These are phyloP conservation scores for Colletotrichum tropicale DNA, from an alignment of 2,329 filamentous ascomycete genomes.

Conservation along the genomic window DNA sequence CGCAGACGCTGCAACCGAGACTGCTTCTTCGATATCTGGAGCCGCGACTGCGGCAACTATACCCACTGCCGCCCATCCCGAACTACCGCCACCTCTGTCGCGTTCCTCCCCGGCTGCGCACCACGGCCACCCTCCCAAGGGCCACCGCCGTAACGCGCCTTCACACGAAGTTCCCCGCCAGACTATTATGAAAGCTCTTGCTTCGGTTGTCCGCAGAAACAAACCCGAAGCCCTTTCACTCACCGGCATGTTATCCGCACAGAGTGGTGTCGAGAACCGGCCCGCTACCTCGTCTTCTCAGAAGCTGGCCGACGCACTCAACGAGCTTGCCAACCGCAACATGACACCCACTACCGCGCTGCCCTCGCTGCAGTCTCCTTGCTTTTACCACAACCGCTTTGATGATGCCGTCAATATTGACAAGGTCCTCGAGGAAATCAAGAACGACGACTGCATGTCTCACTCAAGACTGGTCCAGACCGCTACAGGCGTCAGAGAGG, in stretches of 20 bases:
- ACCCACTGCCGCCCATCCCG: constrained; percentile 19
- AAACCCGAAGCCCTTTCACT: constrained; percentile 69
- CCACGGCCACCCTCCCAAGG: constrained; percentile 18
- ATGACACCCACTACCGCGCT: constrained; percentile 56
- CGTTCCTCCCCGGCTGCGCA: constrained; percentile 3
- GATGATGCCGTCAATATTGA: constrained; percentile 95
- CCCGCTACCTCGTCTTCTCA: constrained; percentile 58
- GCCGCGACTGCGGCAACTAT: constrained; percentile 10
- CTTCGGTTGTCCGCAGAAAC: constrained; percentile 66
- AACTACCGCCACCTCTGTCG: constrained; percentile 27
- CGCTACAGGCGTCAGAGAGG: constrained; percentile 91
- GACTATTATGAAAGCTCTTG: constrained; percentile 82
- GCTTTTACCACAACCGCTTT: constrained; percentile 97
- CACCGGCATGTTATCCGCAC: constrained; percentile 60
- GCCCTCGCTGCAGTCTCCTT: constrained; percentile 83
- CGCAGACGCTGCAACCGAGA: constrained; percentile 12
- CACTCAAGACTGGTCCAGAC: constrained; percentile 95
- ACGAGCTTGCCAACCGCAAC: constrained; percentile 52
- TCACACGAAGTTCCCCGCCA: constrained; percentile 77
- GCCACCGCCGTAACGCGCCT: constrained; percentile 51
- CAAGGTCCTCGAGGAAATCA: constrained; percentile 93
- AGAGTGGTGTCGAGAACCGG: constrained; percentile 38
- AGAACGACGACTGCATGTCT: constrained; percentile 85
- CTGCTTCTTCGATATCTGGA: constrained; percentile 10
- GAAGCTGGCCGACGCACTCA: constrained; percentile 66